Evolutionary conservation across 805 yeast species (phyloP).

Genomic region (Metschnikowia peoriensis): DNA sequence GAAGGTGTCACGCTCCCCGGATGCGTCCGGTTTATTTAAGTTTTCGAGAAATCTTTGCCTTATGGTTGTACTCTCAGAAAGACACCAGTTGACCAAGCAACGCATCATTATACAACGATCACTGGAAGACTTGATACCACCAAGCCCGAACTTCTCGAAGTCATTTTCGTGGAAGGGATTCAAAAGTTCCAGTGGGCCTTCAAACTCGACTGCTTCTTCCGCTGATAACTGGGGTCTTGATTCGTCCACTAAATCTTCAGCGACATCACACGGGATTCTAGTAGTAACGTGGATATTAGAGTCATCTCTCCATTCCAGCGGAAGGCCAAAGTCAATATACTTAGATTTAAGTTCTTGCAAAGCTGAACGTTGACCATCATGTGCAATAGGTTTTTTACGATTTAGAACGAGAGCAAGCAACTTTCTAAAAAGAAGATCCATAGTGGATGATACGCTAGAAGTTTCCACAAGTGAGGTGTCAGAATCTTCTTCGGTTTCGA

Average conservation of each 20-base stretch:
- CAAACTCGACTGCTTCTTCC: constrained; percentile 14
- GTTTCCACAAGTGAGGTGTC: background rate
- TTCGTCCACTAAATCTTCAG: constrained; percentile 24
- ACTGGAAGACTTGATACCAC: constrained; percentile 28
- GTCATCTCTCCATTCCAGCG: constrained; percentile 38
- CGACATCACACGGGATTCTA: constrained; percentile 6
- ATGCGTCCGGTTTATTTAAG: constrained; percentile 31
- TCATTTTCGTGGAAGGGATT: constrained; percentile 25
- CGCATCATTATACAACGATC: constrained; percentile 40
- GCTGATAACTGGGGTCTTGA: constrained; percentile 21
- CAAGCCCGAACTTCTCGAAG: constrained; percentile 34
- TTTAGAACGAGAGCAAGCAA: constrained; percentile 37
- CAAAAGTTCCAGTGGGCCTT: constrained; percentile 14
- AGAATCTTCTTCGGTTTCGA: constrained; percentile 3
- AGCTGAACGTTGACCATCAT: constrained; percentile 27
- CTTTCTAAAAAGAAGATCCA: constrained; percentile 33
- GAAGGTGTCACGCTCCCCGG: constrained; percentile 38
- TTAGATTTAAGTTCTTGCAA: constrained; percentile 33
- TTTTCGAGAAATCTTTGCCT: constrained; percentile 24
- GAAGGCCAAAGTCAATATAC: constrained; percentile 30
- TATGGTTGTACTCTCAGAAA: constrained; percentile 31
- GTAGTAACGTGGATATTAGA: constrained; percentile 7
- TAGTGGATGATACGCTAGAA: constrained; percentile 24
- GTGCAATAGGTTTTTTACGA: constrained; percentile 30
- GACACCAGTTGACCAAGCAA: constrained; percentile 35